These are phyloP conservation scores for Trichoderma endophyticum DNA, from an alignment of 2,329 filamentous ascomycete genomes.

Conservation along the genomic window DNA sequence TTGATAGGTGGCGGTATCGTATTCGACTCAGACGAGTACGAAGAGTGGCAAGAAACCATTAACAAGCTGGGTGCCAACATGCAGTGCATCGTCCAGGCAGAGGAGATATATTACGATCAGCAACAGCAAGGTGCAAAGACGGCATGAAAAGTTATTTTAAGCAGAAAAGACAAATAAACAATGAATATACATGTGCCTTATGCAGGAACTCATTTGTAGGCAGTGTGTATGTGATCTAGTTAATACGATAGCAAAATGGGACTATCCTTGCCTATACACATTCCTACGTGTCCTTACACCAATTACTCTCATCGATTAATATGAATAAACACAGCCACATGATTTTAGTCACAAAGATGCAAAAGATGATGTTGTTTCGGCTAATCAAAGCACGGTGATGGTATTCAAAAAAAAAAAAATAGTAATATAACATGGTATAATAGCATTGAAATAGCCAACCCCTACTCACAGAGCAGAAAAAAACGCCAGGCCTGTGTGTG, in stretches of 20 bases:
- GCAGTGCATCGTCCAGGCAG: slow-evolving; percentile 80
- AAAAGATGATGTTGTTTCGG: neutral
- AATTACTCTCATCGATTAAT: neutral
- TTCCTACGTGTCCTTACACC: neutral
- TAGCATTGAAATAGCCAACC: neutral
- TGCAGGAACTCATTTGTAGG: neutral
- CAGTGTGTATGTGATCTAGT: neutral
- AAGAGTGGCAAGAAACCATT: slow-evolving; percentile 90
- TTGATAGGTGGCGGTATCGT: slow-evolving; percentile 75
- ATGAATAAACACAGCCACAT: neutral
- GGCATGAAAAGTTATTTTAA: neutral
- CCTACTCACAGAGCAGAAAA: neutral
- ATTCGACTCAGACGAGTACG: slow-evolving; percentile 87
- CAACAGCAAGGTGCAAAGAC: slow-evolving; percentile 29
- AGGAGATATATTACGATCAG: slow-evolving; percentile 56
- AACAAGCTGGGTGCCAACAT: slow-evolving; percentile 94
- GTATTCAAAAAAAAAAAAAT: neutral
- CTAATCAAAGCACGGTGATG: neutral
- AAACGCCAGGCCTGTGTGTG: neutral
- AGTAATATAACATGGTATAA: neutral
- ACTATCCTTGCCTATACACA: neutral
- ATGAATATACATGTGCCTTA: neutral
- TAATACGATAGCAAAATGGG: neutral
- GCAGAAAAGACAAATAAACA: neutral
- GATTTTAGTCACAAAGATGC: neutral